Evolutionary conservation across 768 basidiomycete genomes (phyloP).

Genomic region (Tricholoma flavovirens): DNA sequence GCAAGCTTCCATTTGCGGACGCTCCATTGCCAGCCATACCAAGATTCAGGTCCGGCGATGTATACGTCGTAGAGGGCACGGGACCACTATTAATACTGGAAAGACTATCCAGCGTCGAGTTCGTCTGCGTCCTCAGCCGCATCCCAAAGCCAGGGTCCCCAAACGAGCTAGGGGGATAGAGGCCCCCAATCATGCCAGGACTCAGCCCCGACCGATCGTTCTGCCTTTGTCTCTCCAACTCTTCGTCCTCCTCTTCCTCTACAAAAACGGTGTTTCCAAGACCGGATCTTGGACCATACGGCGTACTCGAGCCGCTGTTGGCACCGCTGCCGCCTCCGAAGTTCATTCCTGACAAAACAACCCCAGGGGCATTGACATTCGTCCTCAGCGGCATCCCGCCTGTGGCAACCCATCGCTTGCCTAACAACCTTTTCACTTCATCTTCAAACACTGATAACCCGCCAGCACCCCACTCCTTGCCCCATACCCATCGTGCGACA

Average conservation of each 20-base stretch:
- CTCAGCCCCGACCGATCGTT: constrained; percentile 19
- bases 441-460: constrained; percentile 70
- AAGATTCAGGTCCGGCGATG: constrained; percentile 55
- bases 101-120: constrained; percentile 33
- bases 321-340: constrained; percentile 39
- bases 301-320: constrained; percentile 66
- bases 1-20: constrained; percentile 28
- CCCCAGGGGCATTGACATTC: constrained; percentile 42
- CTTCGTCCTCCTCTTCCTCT: constrained; percentile 77
- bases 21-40: constrained; percentile 24
- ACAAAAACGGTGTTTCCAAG: constrained; percentile 44
- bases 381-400: constrained; percentile 56
- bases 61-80: constrained; percentile 44
- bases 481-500: constrained; percentile 83
- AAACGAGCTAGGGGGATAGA: constrained; percentile 26
- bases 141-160: constrained; percentile 30
- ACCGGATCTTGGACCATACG: constrained; percentile 51
- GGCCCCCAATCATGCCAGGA: constrained; percentile 22
- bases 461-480: constrained; percentile 49
- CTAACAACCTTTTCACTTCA: constrained; percentile 64
- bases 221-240: constrained; percentile 37
- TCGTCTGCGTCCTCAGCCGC: constrained; percentile 52
- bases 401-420: constrained; percentile 68
- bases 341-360: constrained; percentile 12
- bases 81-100: constrained; percentile 24